These are phyloP conservation scores for Suillus cothurnatus DNA, from an alignment of 768 basidiomycete genomes.

Conservation along the genomic window DNA sequence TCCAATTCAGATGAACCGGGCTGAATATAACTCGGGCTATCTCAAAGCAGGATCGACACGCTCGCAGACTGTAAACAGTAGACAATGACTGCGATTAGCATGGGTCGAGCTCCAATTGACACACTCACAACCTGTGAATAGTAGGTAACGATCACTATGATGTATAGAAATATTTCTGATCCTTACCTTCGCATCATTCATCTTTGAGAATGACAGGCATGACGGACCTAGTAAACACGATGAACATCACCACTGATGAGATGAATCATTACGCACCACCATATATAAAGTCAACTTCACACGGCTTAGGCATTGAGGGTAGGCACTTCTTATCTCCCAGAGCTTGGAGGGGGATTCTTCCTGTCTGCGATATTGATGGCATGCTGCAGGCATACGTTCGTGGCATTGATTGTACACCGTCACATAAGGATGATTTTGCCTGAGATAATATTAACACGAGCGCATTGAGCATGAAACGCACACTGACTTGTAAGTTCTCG, in stretches of 20 bases:
- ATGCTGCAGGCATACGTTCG: constrained; percentile 59
- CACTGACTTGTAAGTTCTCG: constrained; percentile 61
- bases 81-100: too few species aligned
- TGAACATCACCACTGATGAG: neutral
- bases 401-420: constrained; percentile 67
- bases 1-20: too few species aligned
- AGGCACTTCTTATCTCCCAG: constrained; percentile 41
- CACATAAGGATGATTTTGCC: constrained; percentile 61
- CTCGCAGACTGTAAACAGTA: too few species aligned
- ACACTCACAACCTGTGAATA: too few species aligned
- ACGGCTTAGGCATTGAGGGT: constrained; percentile 54
- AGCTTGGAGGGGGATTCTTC: constrained; percentile 42
- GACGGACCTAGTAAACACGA: constrained; percentile 56
- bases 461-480: neutral
- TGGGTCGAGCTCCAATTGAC: too few species aligned
- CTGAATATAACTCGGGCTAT: too few species aligned
- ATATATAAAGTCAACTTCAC: constrained; percentile 68
- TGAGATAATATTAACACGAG: constrained; percentile 29
- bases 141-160: too few species aligned
- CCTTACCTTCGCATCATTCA: constrained; percentile 62
- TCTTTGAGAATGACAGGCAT: constrained; percentile 70
- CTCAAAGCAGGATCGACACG: too few species aligned
- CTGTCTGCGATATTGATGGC: constrained; percentile 52
- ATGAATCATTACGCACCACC: constrained; percentile 51
- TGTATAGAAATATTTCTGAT: neutral